Evolutionary conservation across 108 stramenopile genomes (phyloP).

Genomic region (Fistulifera pelliculosa): DNA sequence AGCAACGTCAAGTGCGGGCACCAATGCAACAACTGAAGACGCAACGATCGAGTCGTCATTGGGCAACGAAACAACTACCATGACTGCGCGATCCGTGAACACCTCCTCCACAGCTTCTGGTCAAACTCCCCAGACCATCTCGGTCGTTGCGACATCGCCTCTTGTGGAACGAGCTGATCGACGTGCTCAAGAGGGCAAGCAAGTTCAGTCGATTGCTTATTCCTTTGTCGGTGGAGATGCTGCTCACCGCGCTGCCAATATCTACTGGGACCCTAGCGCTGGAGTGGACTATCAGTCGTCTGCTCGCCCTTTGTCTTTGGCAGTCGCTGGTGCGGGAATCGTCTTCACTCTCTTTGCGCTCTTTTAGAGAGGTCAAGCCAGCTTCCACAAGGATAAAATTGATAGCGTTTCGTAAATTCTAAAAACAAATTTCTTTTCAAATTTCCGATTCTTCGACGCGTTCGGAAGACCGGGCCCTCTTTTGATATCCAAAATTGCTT

Average conservation of each 20-base stretch:
- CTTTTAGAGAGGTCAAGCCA: no score
- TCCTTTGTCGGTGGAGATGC: slow-evolving; percentile 16
- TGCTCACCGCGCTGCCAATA: slow-evolving; percentile 10
- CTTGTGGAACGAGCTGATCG: background rate
- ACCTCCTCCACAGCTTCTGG: no score
- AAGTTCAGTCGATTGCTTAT: slow-evolving; percentile 9
- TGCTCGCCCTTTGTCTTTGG: background rate
- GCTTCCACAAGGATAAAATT: no score
- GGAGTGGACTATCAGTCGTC: slow-evolving; percentile 15
- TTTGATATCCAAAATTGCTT: no score
- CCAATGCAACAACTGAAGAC: background rate
- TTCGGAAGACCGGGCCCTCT: no score
- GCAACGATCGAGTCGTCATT: background rate
- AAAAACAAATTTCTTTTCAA: no score
- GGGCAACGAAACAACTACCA: background rate
- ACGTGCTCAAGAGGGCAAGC: background rate
- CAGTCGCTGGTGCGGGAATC: no score
- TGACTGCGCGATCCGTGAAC: no score
- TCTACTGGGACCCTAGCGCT: slow-evolving; percentile 28
- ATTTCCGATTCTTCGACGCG: no score
- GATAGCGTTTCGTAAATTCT: no score
- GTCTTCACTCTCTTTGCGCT: no score
- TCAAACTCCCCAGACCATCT: background rate
- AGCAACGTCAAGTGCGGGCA: background rate
- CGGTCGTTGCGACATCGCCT: slow-evolving; percentile 21